phyloP scores from a whole-genome alignment of 2,329 filamentous ascomycete genomes.

The Cladophialophora chaetospira region DNA sequence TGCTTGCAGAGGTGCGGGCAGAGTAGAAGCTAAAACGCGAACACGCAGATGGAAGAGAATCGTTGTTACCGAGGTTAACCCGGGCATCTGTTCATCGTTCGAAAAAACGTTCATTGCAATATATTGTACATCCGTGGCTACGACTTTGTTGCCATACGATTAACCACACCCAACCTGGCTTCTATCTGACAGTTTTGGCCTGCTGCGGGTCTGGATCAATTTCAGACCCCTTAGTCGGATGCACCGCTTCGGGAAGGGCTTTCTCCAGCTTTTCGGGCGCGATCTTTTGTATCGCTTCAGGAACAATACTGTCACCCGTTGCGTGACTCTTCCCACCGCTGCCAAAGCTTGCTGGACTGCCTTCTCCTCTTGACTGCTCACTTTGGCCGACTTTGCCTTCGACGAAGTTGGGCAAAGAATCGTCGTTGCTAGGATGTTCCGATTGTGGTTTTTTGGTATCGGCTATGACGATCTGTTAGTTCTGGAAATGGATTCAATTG shows the following conservation, averaged over 20 bases:
- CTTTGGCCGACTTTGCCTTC: neutral
- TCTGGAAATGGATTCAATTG: too few relatives aligned
- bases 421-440: neutral
- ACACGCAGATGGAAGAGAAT: neutral
- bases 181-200: neutral
- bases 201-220: slow-evolving; percentile 3
- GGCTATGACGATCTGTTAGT: neutral
- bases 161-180: neutral
- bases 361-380: neutral
- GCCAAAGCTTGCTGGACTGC: neutral
- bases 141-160: neutral
- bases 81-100: neutral
- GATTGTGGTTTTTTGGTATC: neutral
- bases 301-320: slow-evolving; percentile 2
- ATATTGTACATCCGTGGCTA: too few relatives aligned
- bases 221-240: slow-evolving; percentile 4
- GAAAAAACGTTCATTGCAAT: too few relatives aligned
- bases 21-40: neutral
- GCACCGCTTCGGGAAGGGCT: neutral
- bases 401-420: neutral
- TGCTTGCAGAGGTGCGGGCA: neutral
- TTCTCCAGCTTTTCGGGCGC: slow-evolving; percentile 6
- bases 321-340: slow-evolving; percentile 2
- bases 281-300: slow-evolving; percentile 1
- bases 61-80: neutral